Evolutionary conservation across 164 flowering plant genomes (phyloP).

Genomic region (Cinnamomum chago): DNA sequence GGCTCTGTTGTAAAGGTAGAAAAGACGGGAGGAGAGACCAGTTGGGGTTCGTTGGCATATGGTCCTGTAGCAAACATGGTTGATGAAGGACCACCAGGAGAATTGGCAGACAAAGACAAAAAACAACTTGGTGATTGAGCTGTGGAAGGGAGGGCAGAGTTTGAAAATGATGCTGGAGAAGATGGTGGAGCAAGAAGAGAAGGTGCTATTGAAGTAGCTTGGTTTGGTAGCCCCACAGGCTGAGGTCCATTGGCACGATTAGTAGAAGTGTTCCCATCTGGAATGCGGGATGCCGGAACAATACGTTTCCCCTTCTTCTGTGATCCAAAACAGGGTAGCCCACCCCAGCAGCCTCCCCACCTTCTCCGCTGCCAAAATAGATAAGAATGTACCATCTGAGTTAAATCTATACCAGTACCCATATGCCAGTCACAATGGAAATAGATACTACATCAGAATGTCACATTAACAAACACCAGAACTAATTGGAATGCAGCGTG

Average conservation of each 20-base stretch:
- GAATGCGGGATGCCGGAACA: slow-evolving; percentile 83
- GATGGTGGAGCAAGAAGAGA: slow-evolving; percentile 98
- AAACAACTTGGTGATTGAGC: slow-evolving; percentile 83
- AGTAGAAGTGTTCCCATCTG: slow-evolving; percentile 55
- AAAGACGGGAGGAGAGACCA: slow-evolving; percentile 96
- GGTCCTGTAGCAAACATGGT: slow-evolving; percentile 90
- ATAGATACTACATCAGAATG: background rate
- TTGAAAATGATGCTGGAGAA: slow-evolving; percentile 90
- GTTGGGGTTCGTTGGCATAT: slow-evolving; percentile 89
- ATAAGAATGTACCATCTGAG: slow-evolving; percentile 1
- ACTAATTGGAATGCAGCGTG: background rate
- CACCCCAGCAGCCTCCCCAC: slow-evolving; percentile 80
- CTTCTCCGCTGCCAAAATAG: slow-evolving; percentile 55
- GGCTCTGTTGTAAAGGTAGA: slow-evolving; percentile 96
- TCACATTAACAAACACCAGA: background rate
- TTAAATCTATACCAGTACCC: slow-evolving; percentile 1
- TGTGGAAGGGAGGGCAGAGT: slow-evolving; percentile 85
- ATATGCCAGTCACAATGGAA: background rate
- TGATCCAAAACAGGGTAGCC: slow-evolving; percentile 65
- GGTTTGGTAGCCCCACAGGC: slow-evolving; percentile 47
- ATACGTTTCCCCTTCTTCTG: slow-evolving; percentile 85
- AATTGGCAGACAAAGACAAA: slow-evolving; percentile 73
- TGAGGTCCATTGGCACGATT: slow-evolving; percentile 70
- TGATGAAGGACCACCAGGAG: slow-evolving; percentile 84
- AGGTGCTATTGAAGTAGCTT: slow-evolving; percentile 45